A percentile compares a stretch with the other conserved stretches of the same genome.
These are phyloP conservation scores for Bidens hawaiensis DNA, from an alignment of 140 eudicot genomes.

Conservation along the genomic window DNA sequence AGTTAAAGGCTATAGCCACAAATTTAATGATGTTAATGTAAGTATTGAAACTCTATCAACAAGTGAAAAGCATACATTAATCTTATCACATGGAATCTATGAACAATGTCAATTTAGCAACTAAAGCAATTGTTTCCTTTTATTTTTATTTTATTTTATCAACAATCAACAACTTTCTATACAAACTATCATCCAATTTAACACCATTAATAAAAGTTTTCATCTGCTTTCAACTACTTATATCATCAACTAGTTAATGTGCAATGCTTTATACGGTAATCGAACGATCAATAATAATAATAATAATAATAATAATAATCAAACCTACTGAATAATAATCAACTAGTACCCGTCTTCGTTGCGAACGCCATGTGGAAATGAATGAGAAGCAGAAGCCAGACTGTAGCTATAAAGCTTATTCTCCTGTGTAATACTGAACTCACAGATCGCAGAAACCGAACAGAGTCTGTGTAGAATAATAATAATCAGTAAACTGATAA, in stretches of 20 bases:
- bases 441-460: slow-evolving; percentile 42
- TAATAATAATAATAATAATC: no score
- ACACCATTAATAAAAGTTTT: no score
- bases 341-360: not conserved
- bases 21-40: not conserved
- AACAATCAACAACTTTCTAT: not conserved
- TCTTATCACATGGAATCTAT: not conserved
- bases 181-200: no score
- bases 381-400: slow-evolving; percentile 41
- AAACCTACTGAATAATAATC: no score
- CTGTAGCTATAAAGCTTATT: slow-evolving; percentile 59
- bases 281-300: no score
- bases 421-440: slow-evolving; percentile 36
- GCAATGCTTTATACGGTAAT: not conserved
- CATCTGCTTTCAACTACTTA: no score
- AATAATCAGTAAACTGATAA: slow-evolving; percentile 27
- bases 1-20: not conserved
- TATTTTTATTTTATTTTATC: not conserved
- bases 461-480: slow-evolving; percentile 32
- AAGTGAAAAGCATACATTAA: not conserved
- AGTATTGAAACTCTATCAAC: not conserved
- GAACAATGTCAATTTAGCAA: not conserved
- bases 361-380: slow-evolving; percentile 63
- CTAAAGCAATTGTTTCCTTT: not conserved
- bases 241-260: no score